Base-by-base conservation (phyloP, 1,284 basidiomycete genomes). In the Sporisorium reilianum region DNA sequence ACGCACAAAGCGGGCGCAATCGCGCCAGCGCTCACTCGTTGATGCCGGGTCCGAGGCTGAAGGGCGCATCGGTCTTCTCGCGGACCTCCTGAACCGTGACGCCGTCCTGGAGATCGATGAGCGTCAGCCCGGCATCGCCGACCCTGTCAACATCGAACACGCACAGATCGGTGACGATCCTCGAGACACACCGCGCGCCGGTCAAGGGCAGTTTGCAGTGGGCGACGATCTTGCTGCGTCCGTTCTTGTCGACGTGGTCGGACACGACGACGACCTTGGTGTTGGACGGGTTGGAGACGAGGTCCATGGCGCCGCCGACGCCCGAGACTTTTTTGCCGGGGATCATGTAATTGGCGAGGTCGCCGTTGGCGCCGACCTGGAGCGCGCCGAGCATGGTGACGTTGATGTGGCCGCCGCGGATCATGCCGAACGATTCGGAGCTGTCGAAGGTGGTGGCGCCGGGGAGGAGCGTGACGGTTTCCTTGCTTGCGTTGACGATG, bases 341-440 rank as follows among this genome's bases (percentile, higher is more conserved):
- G 78, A 97, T 94, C 94, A 97, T 97, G 85, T 93, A 98, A 87
- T 98, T 98, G 54, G 96, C 95, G 68, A 98, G 91, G 84, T 98
- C 95, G 94, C 90, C 96, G 23, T 90, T 90, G 77, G 92, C 90
- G 2, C 93, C 94, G 53, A 97, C 95, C 88, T 98, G 91, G 90
- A 98, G 94, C 3, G 95, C 94, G 46, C 91, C 91, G 22, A 92
- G 90, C 84, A 98, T 95, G 14, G 95, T 92, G 55, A 97, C 92
- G 82, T 98, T 91, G 65, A 98, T 90, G 85, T 98, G 95, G 11
- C 95, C 96, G 63, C 84, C 95, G 60, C 95, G 91, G 86, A 97
- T 95, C 93, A 97, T 97, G 38, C 92, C 92, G 82, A 97, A 98
- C 1, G 92, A 94, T 85, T 96, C 94, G 75, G 89, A 89, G 2